Conservation (phyloP, 495 filamentous ascomycete genomes). For the Choiromyces venosus region DNA sequence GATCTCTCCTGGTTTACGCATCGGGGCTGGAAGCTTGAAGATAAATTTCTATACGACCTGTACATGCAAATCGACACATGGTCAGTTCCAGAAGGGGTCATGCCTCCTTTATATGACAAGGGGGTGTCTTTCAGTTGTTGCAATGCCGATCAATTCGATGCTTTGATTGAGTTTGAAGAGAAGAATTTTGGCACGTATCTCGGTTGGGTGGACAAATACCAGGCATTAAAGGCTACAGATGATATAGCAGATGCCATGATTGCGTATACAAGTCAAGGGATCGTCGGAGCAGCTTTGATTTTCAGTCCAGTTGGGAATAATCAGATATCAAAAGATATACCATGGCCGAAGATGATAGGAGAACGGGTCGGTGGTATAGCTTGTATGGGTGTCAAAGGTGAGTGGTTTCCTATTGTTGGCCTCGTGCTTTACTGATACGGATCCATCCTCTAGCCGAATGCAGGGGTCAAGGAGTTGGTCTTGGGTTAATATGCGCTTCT, state of each 20-base stretch:
- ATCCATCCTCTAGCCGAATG: conserved; percentile 25
- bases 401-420: conserved; percentile 18
- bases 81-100: conserved; percentile 44
- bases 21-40: conserved; percentile 53
- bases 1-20: conserved; percentile 55
- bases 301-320: conserved; percentile 53
- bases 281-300: conserved; percentile 54
- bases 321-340: conserved; percentile 52
- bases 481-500: conserved; percentile 40
- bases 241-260: conserved; percentile 43
- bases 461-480: conserved; percentile 37
- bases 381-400: conserved; percentile 56
- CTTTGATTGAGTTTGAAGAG: conserved; percentile 54
- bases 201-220: conserved; percentile 43
- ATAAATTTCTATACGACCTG: conserved; percentile 53
- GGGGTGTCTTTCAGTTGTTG: conserved; percentile 49
- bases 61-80: conserved; percentile 53
- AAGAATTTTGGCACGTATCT: conserved; percentile 41
- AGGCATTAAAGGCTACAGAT: conserved; percentile 36
- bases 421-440: conserved; percentile 4
- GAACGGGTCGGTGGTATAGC: conserved; percentile 56
- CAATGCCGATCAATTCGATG: conserved; percentile 50
- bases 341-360: conserved; percentile 55
- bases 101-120: conserved; percentile 41
- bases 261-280: conserved; percentile 40